These are phyloP conservation scores for Auriculariales sp. DNA, from an alignment of 768 basidiomycete genomes.

Conservation along the genomic window DNA sequence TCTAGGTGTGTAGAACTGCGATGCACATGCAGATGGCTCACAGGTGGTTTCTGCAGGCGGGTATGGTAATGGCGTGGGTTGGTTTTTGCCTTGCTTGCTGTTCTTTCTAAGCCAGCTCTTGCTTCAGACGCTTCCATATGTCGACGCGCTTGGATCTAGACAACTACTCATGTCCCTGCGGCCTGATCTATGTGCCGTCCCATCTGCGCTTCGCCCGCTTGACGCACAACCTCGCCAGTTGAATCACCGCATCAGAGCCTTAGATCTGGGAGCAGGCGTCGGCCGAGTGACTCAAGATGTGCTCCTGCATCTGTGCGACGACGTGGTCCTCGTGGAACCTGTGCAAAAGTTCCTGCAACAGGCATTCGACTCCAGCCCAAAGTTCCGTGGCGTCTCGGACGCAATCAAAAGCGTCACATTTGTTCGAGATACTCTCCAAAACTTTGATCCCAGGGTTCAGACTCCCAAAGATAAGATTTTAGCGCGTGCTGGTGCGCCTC, in stretches of 20 bases:
- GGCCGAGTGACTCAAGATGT: slow-evolving; percentile 84
- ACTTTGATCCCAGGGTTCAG: slow-evolving; percentile 54
- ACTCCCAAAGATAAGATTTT: slow-evolving; percentile 26
- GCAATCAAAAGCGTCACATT: slow-evolving; percentile 60
- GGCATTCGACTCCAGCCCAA: slow-evolving; percentile 32
- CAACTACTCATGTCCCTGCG: slow-evolving; percentile 72
- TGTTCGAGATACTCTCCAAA: slow-evolving; percentile 65
- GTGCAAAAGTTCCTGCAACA: slow-evolving; percentile 63
- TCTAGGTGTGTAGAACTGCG: slow-evolving; percentile 34
- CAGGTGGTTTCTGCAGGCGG: slow-evolving; percentile 20
- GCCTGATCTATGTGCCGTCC: slow-evolving; percentile 64
- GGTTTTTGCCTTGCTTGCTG: slow-evolving; percentile 1
- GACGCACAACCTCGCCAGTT: slow-evolving; percentile 11
- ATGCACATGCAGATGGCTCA: slow-evolving; percentile 11
- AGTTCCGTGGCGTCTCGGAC: slow-evolving; percentile 58
- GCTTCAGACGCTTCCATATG: slow-evolving; percentile 68
- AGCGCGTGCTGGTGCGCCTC: slow-evolving; percentile 31
- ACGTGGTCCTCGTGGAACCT: slow-evolving; percentile 85
- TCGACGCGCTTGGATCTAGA: slow-evolving; percentile 83
- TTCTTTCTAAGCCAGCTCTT: slow-evolving; percentile 16
- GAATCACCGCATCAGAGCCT: slow-evolving; percentile 46
- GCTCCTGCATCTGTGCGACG: slow-evolving; percentile 74
- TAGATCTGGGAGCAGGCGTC: slow-evolving; percentile 91
- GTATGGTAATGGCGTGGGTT: slow-evolving; percentile 38
- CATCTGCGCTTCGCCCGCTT: slow-evolving; percentile 53